Evolutionary conservation across 2,329 filamentous ascomycete genomes (phyloP).

Genomic region (Aspergillus fumigatiaffinis): DNA sequence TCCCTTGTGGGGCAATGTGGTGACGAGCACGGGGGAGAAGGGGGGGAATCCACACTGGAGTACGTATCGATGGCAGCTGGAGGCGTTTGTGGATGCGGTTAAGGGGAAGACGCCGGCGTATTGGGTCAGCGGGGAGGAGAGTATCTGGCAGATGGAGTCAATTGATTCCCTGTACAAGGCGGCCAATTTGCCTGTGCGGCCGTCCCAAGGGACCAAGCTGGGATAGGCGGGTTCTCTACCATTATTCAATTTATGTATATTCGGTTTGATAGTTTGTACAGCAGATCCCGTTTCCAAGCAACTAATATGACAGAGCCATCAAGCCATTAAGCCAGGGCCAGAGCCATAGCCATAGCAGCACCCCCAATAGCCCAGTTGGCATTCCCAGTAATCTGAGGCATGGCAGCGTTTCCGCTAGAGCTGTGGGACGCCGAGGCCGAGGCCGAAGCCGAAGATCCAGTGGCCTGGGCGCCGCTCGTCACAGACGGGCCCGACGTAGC

Average conservation of each 20-base stretch:
- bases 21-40: conserved; percentile 17
- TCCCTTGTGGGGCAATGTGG: conserved; percentile 27
- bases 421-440: conserved; percentile 2
- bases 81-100: conserved; percentile 47
- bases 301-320: conserved; percentile 1
- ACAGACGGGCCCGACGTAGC: conserved; percentile 12
- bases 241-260: not conserved
- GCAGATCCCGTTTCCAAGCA: not conserved
- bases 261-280: not conserved
- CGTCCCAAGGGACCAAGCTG: conserved; percentile 2
- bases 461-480: conserved; percentile 9
- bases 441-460: conserved; percentile 2
- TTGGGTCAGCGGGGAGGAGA: conserved; percentile 44
- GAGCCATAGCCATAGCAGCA: conserved; percentile 22
- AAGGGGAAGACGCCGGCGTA: conserved; percentile 25
- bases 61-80: conserved; percentile 47
- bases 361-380: conserved; percentile 23
- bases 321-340: conserved; percentile 26
- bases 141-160: conserved; percentile 41
- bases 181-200: conserved; percentile 15
- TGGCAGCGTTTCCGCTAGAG: conserved; percentile 19
- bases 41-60: conserved; percentile 40
- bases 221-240: not conserved
- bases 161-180: conserved; percentile 21
- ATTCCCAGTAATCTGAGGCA: conserved; percentile 15